Base-by-base conservation (phyloP, 2,329 filamentous ascomycete species). In the Pseudonectria foliicola region DNA sequence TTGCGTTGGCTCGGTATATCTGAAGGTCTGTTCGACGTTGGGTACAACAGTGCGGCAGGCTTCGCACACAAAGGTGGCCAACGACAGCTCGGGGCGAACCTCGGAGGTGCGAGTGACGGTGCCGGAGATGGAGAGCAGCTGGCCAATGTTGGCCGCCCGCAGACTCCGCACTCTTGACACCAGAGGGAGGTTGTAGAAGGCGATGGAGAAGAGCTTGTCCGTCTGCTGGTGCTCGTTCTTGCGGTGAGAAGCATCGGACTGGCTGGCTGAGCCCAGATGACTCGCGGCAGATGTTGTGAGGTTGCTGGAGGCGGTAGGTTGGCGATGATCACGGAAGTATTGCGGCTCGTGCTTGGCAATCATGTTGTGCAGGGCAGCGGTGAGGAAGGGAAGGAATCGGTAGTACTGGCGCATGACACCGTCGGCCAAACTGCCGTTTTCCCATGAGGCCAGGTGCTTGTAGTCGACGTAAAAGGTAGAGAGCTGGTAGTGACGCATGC, bases 41-140 rank as follows among this genome's bases (percentile, higher is more conserved):
- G 85, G 81, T 6, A 95, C 78, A 2, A 89, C 79, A 3, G 79
- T 81, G 46, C 85, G 83, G 66, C 92, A 98, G 31, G 74, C 77
- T 59, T 95, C 85, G 61, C 92, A 98, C 37, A 82, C 78, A 53
- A 98, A 98, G 0, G 92, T 95, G 6, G 85, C 92, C 14, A 94
- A 70, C 3, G 88, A 93, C 41, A 98, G 66, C 62, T 98, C 92
- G 1, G 92, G 92, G 24, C 92, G 79, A 15, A 98, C 92, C 69
- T 98, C 92, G 8, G 92, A 98, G 6, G 92, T 98, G 58, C 92
- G 77, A 1, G 92, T 98, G 18, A 95, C 90, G 1, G 92, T 98
- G 31, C 92, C 92, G 7, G 92, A 98, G 49, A 98, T 94, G 10
- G 92, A 95, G 6, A 95, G 77, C 28, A 98, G 74, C 56, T 90